Evolutionary conservation across 352 stramenopile species (phyloP).

Genomic region (Phytopythium montanum): DNA sequence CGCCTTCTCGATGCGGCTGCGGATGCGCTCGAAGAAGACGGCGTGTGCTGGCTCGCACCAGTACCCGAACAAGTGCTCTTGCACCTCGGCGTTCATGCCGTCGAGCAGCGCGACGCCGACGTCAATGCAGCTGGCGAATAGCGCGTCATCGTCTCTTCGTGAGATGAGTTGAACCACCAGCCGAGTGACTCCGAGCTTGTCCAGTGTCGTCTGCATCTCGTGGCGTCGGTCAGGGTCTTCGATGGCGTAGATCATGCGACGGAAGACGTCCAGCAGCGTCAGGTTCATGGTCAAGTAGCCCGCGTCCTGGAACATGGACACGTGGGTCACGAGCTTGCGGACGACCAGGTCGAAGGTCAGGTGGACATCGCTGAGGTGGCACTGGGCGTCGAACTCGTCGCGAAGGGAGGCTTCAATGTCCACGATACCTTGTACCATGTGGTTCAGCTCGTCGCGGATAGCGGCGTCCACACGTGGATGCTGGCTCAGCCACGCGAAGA

Average conservation of each 20-base stretch:
- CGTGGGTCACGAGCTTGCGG: slow-evolving; percentile 52
- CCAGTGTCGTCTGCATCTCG: slow-evolving; percentile 66
- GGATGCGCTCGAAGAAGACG: slow-evolving; percentile 51
- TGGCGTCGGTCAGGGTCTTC: slow-evolving; percentile 45
- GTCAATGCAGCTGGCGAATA: slow-evolving; percentile 57
- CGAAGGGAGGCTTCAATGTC: slow-evolving; percentile 39
- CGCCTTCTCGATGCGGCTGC: slow-evolving; percentile 42
- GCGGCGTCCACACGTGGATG: slow-evolving; percentile 36
- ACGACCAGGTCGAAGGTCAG: slow-evolving; percentile 71
- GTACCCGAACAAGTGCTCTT: slow-evolving; percentile 59
- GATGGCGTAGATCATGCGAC: slow-evolving; percentile 64
- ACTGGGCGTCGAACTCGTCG: slow-evolving; percentile 41
- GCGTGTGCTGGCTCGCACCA: slow-evolving; percentile 30
- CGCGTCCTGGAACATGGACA: slow-evolving; percentile 46
- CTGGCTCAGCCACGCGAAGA: slow-evolving; percentile 34
- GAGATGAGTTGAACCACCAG: slow-evolving; percentile 66
- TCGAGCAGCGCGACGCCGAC: slow-evolving; percentile 65
- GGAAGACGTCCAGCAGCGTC: slow-evolving; percentile 68
- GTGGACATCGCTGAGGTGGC: slow-evolving; percentile 33
- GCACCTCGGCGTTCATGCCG: slow-evolving; percentile 75
- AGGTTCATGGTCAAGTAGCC: slow-evolving; percentile 67
- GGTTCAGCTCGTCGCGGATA: slow-evolving; percentile 67
- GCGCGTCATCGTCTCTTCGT: slow-evolving; percentile 40
- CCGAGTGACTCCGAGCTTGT: slow-evolving; percentile 52
- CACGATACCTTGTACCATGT: slow-evolving; percentile 70